Evolutionary conservation across 169 alveolate genomes (phyloP).

Genomic region (Babesia bovis): DNA sequence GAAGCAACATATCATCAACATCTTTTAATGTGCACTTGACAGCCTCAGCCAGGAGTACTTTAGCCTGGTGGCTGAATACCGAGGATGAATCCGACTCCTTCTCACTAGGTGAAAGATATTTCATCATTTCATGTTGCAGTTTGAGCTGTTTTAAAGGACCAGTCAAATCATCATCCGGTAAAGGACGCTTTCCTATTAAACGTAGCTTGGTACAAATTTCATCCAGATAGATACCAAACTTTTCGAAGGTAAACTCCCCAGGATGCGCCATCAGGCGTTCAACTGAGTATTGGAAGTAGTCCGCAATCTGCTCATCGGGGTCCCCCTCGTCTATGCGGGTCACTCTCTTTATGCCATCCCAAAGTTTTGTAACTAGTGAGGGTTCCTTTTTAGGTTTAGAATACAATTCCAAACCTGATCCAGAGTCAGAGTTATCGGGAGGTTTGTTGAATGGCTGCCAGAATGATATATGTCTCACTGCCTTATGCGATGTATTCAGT

Average conservation of each 20-base stretch:
- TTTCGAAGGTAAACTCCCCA: constrained; percentile 61
- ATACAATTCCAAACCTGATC: constrained; percentile 11
- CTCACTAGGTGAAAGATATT: constrained; percentile 69
- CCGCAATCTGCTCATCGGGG: constrained; percentile 52
- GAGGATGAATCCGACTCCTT: constrained; percentile 68
- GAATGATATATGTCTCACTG: background rate
- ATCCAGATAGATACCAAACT: constrained; percentile 53
- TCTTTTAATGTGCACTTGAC: constrained; percentile 62
- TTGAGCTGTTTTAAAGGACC: constrained; percentile 54
- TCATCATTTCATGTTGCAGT: constrained; percentile 68
- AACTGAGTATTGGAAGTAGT: constrained; percentile 59
- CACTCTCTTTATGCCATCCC: constrained; percentile 37
- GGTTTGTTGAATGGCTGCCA: constrained; percentile 39
- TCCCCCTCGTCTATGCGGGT: constrained; percentile 46
- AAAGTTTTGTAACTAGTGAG: constrained; percentile 24
- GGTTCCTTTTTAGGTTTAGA: background rate
- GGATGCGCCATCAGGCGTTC: constrained; percentile 58
- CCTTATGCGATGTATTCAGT: too few relatives aligned
- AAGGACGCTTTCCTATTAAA: constrained; percentile 53
- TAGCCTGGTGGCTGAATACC: constrained; percentile 72
- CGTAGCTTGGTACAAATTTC: constrained; percentile 54
- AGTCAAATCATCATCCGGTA: constrained; percentile 54
- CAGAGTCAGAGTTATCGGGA: background rate
- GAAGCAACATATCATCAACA: constrained; percentile 72
- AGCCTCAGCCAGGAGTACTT: constrained; percentile 66